Evolutionary conservation across 225 moss, liverwort and hornwort species (phyloP).

Genomic region (Polytrichum formosum): DNA sequence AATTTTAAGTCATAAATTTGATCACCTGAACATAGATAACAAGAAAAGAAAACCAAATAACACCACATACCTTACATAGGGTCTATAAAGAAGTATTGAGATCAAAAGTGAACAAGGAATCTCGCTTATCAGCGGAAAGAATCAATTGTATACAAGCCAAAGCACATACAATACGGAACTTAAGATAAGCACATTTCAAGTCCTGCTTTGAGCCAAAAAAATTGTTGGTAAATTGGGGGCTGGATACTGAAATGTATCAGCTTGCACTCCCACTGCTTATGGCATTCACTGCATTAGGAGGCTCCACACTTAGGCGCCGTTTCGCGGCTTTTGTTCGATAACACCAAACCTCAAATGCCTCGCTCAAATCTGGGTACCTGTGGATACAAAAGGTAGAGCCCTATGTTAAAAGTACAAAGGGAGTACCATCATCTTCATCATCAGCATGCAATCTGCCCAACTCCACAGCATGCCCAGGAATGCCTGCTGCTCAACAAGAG

Average conservation of each 20-base stretch:
- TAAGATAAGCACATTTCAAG: constrained; percentile 1
- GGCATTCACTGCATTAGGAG: constrained; percentile 34
- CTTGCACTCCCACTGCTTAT: constrained; percentile 44
- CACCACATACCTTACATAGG: too few relatives aligned
- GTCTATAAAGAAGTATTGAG: background rate
- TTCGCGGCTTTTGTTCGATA: constrained; percentile 85
- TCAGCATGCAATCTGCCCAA: too few relatives aligned
- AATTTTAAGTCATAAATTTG: background rate
- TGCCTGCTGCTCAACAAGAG: background rate
- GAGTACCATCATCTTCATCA: too few relatives aligned
- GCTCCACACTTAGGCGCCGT: constrained; percentile 56
- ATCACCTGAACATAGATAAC: background rate
- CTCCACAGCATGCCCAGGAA: too few relatives aligned
- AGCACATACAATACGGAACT: background rate
- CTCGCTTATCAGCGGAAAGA: constrained; percentile 8
- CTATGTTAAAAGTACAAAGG: background rate
- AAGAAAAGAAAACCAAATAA: too few relatives aligned
- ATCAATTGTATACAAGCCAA: constrained; percentile 8
- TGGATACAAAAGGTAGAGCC: background rate
- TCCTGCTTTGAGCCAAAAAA: constrained; percentile 6
- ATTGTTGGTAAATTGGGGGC: background rate
- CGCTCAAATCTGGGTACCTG: constrained; percentile 85
- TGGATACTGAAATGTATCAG: background rate
- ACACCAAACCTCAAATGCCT: constrained; percentile 93
- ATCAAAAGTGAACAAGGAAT: background rate